These are phyloP conservation scores for Xylariaceae sp. DNA, from an alignment of 2,329 filamentous ascomycete species.

Conservation along the genomic window DNA sequence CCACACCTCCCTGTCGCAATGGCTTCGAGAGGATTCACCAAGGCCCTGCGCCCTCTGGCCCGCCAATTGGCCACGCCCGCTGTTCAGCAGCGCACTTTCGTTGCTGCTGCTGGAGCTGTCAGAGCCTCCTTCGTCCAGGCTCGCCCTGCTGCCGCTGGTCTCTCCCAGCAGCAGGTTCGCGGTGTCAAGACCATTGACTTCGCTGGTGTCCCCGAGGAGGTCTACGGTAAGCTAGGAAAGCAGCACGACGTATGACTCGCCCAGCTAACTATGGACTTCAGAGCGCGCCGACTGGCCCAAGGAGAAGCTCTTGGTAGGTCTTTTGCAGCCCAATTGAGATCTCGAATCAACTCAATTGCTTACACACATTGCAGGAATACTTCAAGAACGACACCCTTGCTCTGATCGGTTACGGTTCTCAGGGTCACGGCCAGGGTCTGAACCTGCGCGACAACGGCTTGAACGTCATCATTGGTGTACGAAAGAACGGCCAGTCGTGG, in stretches of 20 bases:
- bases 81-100: constrained; percentile 61
- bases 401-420: constrained; percentile 96
- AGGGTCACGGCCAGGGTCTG: constrained; percentile 98
- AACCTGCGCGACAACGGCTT: constrained; percentile 99
- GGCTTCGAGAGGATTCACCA: constrained; percentile 74
- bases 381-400: constrained; percentile 99
- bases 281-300: constrained; percentile 98
- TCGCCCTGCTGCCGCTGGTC: constrained; percentile 47
- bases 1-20: constrained; percentile 51
- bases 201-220: constrained; percentile 88
- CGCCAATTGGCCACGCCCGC: constrained; percentile 62
- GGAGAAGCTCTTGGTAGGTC: constrained; percentile 91
- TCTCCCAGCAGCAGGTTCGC: constrained; percentile 63
- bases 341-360: constrained; percentile 15
- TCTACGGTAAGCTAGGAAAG: constrained; percentile 66
- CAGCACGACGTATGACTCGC: too few relatives aligned
- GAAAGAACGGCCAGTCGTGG: constrained; percentile 98
- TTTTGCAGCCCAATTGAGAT: constrained; percentile 10
- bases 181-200: constrained; percentile 99
- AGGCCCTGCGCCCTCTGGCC: constrained; percentile 62
- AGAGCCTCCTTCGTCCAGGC: constrained; percentile 50
- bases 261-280: constrained; percentile 34
- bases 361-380: constrained; percentile 66
- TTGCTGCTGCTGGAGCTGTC: constrained; percentile 56
- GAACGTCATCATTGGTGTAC: constrained; percentile 98